Conservation (phyloP, 202 grass and related monocot genomes). For the Alloteropsis angusta region DNA sequence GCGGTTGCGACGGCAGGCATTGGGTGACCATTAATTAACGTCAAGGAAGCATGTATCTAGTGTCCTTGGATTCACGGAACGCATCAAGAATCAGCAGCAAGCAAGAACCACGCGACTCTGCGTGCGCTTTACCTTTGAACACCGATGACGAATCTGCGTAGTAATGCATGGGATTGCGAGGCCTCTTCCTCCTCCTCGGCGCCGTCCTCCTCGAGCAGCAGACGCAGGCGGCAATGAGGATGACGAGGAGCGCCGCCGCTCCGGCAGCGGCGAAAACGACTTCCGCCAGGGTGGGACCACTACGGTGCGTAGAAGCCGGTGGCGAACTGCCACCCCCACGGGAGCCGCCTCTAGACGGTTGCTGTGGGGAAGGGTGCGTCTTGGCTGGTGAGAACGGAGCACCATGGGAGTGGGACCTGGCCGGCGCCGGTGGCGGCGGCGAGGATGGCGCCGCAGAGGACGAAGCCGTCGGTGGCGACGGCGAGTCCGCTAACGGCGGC, state of each 20-base stretch:
- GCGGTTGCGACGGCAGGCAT: not conserved
- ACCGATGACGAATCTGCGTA: constrained; percentile 43
- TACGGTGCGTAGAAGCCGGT: not conserved
- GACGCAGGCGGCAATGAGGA: constrained; percentile 43
- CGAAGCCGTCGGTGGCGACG: not conserved
- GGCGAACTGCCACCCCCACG: not conserved
- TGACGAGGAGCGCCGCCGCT: constrained; percentile 25
- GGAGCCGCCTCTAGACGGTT: not conserved
- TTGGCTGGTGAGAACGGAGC: constrained; percentile 17
- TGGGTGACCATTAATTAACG: not conserved
- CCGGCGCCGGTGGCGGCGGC: constrained; percentile 22
- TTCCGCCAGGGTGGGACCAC: not conserved
- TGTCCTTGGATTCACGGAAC: not conserved
- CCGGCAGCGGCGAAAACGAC: constrained; percentile 31
- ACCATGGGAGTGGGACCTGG: not conserved
- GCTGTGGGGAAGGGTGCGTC: not conserved
- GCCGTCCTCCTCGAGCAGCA: constrained; percentile 55
- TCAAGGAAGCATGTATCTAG: not conserved
- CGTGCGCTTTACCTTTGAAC: constrained; percentile 35
- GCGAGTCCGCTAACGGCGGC: too few relatives aligned
- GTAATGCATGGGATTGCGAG: constrained; percentile 54
- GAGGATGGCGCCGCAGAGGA: constrained; percentile 18
- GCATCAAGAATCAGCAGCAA: not conserved
- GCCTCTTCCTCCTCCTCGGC: constrained; percentile 48
- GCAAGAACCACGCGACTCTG: not conserved